These are phyloP conservation scores for Paramarasmius palmivorus DNA, from an alignment of 1,284 basidiomycete genomes.

Conservation along the genomic window DNA sequence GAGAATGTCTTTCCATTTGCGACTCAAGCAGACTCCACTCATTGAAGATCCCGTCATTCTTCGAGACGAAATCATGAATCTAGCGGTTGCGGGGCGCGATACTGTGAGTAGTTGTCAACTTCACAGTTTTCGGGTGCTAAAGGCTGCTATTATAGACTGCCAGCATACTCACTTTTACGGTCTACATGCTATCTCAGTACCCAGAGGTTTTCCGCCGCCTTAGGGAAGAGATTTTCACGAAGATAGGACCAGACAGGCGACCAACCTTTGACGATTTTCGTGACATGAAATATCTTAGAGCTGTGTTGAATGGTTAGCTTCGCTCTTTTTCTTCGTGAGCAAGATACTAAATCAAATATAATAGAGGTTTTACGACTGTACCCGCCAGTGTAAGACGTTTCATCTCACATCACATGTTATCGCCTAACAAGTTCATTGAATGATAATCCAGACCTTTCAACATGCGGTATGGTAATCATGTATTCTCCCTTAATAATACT, in stretches of 20 bases:
- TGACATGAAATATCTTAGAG: constrained; percentile 45
- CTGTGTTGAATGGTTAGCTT: constrained; percentile 39
- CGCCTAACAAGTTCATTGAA: not conserved
- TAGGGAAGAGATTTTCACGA: constrained; percentile 38
- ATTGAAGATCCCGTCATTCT: constrained; percentile 28
- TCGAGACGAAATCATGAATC: constrained; percentile 32
- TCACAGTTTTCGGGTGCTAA: not conserved
- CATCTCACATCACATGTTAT: not conserved
- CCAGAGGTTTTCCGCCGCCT: constrained; percentile 33
- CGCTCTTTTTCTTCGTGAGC: not conserved
- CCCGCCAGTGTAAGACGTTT: constrained; percentile 38
- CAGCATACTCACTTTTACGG: constrained; percentile 32
- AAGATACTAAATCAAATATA: not conserved
- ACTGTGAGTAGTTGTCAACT: constrained; percentile 25
- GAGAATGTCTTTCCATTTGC: not conserved
- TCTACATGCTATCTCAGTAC: constrained; percentile 44
- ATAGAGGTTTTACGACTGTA: constrained; percentile 44
- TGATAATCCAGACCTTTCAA: constrained; percentile 37
- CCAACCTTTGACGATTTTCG: constrained; percentile 42
- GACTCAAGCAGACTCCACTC: not conserved
- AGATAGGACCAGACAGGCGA: constrained; percentile 29
- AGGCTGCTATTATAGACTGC: constrained; percentile 32
- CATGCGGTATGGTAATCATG: constrained; percentile 17
- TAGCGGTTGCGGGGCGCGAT: constrained; percentile 39
- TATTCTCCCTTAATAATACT: constrained; percentile 1